Evolutionary conservation across 106 monocot species (phyloP).

Genomic region (Iris macrosiphon): DNA sequence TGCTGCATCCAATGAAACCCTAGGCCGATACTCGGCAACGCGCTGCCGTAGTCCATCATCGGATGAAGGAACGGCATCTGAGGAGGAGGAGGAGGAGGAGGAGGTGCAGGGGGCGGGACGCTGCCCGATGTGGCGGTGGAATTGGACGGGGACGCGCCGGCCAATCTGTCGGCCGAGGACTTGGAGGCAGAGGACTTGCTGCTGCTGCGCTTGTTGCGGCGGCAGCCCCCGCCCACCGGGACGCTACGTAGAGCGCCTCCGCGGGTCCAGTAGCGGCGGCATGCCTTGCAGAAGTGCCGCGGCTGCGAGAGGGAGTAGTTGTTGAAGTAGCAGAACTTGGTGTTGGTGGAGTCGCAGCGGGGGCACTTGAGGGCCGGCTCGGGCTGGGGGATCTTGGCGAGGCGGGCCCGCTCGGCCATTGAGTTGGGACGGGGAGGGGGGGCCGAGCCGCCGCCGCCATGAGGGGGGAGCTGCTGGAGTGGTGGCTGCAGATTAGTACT

Average conservation of each 20-base stretch:
- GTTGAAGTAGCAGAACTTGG: constrained; percentile 61
- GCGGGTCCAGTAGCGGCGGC: constrained; percentile 71
- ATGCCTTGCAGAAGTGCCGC: constrained; percentile 72
- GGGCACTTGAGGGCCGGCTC: constrained; percentile 51
- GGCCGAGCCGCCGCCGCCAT: background rate
- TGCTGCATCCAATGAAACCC: constrained; percentile 23
- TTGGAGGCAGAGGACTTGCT: constrained; percentile 2
- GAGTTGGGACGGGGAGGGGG: constrained; percentile 24
- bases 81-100: constrained; percentile 29
- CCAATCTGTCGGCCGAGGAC: background rate
- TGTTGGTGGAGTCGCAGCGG: constrained; percentile 52
- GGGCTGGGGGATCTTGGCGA: constrained; percentile 49
- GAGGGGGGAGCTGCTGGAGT: constrained; percentile 14
- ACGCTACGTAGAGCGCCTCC: constrained; percentile 61
- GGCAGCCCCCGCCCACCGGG: constrained; percentile 65
- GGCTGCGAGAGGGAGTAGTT: constrained; percentile 63
- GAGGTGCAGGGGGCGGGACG: constrained; percentile 3
- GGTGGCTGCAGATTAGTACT: background rate
- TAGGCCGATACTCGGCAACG: constrained; percentile 15
- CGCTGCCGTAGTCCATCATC: constrained; percentile 19
- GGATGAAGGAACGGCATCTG: constrained; percentile 38
- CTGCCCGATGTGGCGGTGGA: constrained; percentile 1
- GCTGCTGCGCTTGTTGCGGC: constrained; percentile 48
- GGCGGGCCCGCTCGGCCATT: constrained; percentile 55
- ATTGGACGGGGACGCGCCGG: constrained; percentile 6